These are phyloP conservation scores for Lipomyces yamadae DNA, from an alignment of 805 yeast species.

Conservation along the genomic window DNA sequence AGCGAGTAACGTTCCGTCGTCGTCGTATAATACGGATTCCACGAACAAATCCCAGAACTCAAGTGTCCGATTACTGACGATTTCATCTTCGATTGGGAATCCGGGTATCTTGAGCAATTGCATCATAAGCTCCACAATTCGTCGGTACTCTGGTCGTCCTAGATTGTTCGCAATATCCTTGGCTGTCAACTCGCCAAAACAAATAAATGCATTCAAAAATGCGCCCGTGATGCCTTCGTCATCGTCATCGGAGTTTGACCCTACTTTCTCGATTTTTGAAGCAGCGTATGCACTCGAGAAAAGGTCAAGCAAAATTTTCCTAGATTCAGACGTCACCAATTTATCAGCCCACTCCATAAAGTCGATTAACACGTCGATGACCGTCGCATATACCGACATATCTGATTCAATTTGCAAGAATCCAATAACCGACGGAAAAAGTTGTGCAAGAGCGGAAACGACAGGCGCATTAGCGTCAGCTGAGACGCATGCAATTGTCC, in stretches of 20 bases:
- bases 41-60: constrained; percentile 38
- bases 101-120: constrained; percentile 26
- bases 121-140: constrained; percentile 22
- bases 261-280: constrained; percentile 45
- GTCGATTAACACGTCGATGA: constrained; percentile 26
- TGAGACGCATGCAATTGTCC: constrained; percentile 26
- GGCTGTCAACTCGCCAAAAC: constrained; percentile 34
- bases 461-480: constrained; percentile 11
- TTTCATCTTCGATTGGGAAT: constrained; percentile 32
- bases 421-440: constrained; percentile 11
- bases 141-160: constrained; percentile 5
- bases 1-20: constrained; percentile 11
- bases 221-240: constrained; percentile 40
- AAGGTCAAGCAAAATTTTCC: constrained; percentile 11
- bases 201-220: constrained; percentile 26
- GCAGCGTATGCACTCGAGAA: constrained; percentile 26
- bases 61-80: constrained; percentile 29
- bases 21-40: constrained; percentile 29
- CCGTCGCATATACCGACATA: constrained; percentile 22
- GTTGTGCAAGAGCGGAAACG: constrained; percentile 8
- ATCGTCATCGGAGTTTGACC: constrained; percentile 46
- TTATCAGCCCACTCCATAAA: constrained; percentile 34
- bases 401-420: constrained; percentile 26
- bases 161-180: constrained; percentile 20
- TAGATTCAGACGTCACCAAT: constrained; percentile 14